These are phyloP conservation scores for Plantago rigida DNA, from an alignment of 305 asterid species.

Conservation along the genomic window DNA sequence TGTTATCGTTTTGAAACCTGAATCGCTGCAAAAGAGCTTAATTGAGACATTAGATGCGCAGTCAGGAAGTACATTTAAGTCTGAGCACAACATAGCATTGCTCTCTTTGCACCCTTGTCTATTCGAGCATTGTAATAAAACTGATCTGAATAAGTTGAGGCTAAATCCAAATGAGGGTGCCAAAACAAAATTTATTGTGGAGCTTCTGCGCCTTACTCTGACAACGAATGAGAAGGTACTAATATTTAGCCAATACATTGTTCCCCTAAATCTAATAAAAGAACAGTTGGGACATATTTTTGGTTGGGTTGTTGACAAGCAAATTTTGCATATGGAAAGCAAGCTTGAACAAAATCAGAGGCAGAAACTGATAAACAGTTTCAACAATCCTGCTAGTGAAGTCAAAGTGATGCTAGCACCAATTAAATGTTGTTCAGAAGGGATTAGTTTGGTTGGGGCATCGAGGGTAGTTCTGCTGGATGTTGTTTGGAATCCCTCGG, in stretches of 20 bases:
- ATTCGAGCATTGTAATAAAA: conserved; percentile 27
- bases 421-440: conserved; percentile 59
- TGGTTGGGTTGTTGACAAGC: conserved; percentile 39
- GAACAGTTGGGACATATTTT: conserved; percentile 33
- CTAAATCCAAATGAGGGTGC: conserved; percentile 41
- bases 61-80: conserved; percentile 25
- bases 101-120: conserved; percentile 60
- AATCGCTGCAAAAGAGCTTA: conserved; percentile 21
- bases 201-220: conserved; percentile 42
- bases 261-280: conserved; percentile 42
- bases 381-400: conserved; percentile 42
- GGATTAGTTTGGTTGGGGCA: conserved; percentile 65
- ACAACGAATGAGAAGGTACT: conserved; percentile 44
- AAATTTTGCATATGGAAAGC: conserved; percentile 47
- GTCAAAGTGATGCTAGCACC: conserved; percentile 56
- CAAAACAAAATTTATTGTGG: conserved; percentile 46
- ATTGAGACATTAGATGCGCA: conserved; percentile 30
- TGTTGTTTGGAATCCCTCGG: conserved; percentile 72
- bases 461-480: conserved; percentile 54
- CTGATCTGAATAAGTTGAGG: conserved; percentile 25
- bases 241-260: conserved; percentile 53
- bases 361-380: conserved; percentile 35
- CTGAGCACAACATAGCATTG: conserved; percentile 38
- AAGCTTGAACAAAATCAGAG: conserved; percentile 39
- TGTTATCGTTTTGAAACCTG: conserved; percentile 7